Conservation (phyloP, 2,329 filamentous ascomycete genomes). For the Thermomyces lanuginosus region DNA sequence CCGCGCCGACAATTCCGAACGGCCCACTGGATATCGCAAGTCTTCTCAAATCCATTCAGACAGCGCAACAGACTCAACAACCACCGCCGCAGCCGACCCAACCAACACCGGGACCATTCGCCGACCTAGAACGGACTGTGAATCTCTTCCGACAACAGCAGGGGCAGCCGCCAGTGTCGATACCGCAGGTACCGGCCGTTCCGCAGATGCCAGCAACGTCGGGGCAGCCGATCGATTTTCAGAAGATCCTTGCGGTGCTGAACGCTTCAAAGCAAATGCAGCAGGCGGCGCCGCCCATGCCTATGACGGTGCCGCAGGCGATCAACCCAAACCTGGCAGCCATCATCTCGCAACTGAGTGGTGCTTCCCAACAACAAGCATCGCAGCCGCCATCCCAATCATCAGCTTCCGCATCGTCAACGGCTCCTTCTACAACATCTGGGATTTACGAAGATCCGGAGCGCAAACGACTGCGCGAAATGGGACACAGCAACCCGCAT, state of each 20-base stretch:
- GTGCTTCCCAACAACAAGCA: slow-evolving; percentile 12
- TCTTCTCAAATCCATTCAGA: slow-evolving; percentile 26
- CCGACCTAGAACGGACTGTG: slow-evolving; percentile 22
- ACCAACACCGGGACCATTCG: slow-evolving; percentile 12
- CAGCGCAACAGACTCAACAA: slow-evolving; percentile 15
- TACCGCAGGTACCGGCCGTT: slow-evolving; percentile 14
- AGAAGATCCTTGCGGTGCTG: slow-evolving; percentile 25
- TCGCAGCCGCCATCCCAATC: slow-evolving; percentile 8
- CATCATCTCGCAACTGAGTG: slow-evolving; percentile 18
- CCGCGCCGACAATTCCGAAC: slow-evolving; percentile 7
- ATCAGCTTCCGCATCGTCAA: slow-evolving; percentile 7
- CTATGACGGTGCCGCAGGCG: slow-evolving; percentile 10
- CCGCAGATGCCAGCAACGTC: slow-evolving; percentile 13
- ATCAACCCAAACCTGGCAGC: slow-evolving; percentile 20
- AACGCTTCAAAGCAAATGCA: slow-evolving; percentile 22
- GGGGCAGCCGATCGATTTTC: slow-evolving; percentile 19
- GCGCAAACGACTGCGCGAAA: slow-evolving; percentile 24
- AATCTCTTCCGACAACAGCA: slow-evolving; percentile 23
- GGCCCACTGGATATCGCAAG: slow-evolving; percentile 24
- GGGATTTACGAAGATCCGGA: slow-evolving; percentile 24
- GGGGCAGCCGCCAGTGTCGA: slow-evolving; percentile 11
- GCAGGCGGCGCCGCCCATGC: slow-evolving; percentile 11
- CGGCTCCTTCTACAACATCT: too few species aligned
- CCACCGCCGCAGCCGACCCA: slow-evolving; percentile 15
- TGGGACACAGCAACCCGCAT: slow-evolving; percentile 16